phyloP scores from a whole-genome alignment of 1,284 basidiomycete genomes.

The Xerocomus nothofagi region DNA sequence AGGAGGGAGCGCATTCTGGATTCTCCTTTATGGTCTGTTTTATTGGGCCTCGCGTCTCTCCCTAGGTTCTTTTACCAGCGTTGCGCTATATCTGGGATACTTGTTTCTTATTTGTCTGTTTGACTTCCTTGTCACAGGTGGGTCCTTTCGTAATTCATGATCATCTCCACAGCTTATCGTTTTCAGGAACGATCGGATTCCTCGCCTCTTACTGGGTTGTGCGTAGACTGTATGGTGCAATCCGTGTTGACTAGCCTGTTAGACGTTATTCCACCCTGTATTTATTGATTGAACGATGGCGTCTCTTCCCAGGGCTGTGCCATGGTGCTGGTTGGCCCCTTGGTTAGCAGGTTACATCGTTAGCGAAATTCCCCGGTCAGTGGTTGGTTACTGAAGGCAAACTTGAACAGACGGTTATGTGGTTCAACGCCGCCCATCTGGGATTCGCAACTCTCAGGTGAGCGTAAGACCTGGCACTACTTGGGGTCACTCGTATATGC shows the following conservation, averaged over 20 bases:
- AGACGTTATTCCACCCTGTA: conserved; percentile 17
- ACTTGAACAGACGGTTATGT: too few species aligned
- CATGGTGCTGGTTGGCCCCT: not conserved
- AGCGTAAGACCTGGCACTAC: not conserved
- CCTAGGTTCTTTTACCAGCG: conserved; percentile 81
- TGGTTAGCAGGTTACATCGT: not conserved
- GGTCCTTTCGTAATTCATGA: conserved; percentile 23
- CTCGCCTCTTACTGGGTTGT: conserved; percentile 87
- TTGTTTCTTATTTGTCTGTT: conserved; percentile 81
- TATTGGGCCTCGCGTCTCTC: conserved; percentile 89
- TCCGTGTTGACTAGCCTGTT: conserved; percentile 62
- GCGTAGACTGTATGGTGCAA: conserved; percentile 75
- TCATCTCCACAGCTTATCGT: conserved; percentile 5
- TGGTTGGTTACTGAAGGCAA: not conserved
- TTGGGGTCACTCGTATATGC: not conserved
- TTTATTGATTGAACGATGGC: conserved; percentile 14
- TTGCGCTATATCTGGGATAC: conserved; percentile 91
- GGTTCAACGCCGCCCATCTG: not conserved
- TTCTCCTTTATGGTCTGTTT: conserved; percentile 61
- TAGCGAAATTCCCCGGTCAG: not conserved
- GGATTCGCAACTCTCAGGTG: not conserved
- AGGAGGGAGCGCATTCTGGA: conserved; percentile 92
- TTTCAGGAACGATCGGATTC: conserved; percentile 79
- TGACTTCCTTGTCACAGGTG: conserved; percentile 87
- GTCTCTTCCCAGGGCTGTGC: not conserved